Evolutionary conservation across 2,329 filamentous ascomycete species (phyloP), one percentile per base, ranked within the genome.

Genomic region (Zymoseptoria ardabiliae): DNA sequence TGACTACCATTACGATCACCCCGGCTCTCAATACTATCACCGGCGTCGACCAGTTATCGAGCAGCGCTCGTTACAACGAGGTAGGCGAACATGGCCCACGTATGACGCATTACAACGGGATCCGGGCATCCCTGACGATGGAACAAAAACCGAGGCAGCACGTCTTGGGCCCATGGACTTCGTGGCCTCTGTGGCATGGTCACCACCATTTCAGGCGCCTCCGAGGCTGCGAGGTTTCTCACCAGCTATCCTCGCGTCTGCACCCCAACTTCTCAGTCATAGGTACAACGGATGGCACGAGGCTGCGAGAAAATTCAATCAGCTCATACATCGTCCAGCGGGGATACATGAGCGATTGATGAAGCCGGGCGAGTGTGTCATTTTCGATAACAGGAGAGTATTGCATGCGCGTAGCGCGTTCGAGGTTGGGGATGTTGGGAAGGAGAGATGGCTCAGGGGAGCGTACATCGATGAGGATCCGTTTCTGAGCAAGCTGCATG

Each of bases 341-440:
- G 83, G 83, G 61, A 74, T 91, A 56, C 88, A 87, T 69, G 81
- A 93, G 77, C 79, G 87, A 60, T 87, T 87, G 73, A 78, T 97
- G 73, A 78, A 85, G 57, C 85, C 89, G 3, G 94, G 93, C 2
- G 89, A 96, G 69, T 96, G 91, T 71, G 91, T 92, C 11, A 81
- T 99, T n/a, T 97, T 99, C 71, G 88, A 96, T 72, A 97, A 97
- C 71, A 77, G 85, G 60, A 81, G 93, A 19, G 80, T 96, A n/a
- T 74, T 96, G 70, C 94, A 97, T 77, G 93, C 91, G 0, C 80
- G 94, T 3, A 82, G 79, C 17, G 83, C 85, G 28, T 97, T 97
- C 73, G 85, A 92, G 67, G 75, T 81, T 0, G 75, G 74, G 0
- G 85, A 93, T 70, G 75, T 79, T 0, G 75, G 75, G 0, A 79